phyloP scores from a whole-genome alignment of 177 flowering plant genomes.

The Vitis hybrid region DNA sequence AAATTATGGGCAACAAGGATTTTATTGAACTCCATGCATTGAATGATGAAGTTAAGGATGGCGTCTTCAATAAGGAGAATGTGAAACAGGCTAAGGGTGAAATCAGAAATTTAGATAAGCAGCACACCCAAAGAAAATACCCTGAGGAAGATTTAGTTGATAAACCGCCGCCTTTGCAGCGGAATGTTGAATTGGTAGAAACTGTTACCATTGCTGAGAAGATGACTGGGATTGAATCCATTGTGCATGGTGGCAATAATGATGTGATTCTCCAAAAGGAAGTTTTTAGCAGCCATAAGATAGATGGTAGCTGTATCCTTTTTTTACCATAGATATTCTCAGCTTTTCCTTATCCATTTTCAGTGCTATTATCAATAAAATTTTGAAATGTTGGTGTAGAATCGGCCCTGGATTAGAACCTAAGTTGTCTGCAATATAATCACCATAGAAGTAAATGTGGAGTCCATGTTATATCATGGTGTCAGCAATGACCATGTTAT shows the following conservation, averaged over 20 bases:
- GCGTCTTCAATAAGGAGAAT: conserved; percentile 16
- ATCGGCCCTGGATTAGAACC: too few species aligned
- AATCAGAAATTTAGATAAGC: conserved; percentile 22
- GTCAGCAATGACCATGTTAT: too few species aligned
- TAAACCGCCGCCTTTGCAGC: conserved; percentile 18
- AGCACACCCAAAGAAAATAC: conserved; percentile 13
- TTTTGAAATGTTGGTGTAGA: too few species aligned
- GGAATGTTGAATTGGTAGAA: conserved; percentile 30
- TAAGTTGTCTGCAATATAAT: too few species aligned
- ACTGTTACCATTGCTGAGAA: conserved; percentile 25
- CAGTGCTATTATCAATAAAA: too few species aligned
- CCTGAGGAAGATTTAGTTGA: conserved; percentile 23
- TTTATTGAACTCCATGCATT: conserved; percentile 21
- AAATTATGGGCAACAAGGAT: conserved; percentile 54
- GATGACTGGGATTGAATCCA: conserved; percentile 14
- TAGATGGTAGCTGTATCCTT: conserved; percentile 53
- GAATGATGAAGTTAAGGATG: conserved; percentile 18
- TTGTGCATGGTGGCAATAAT: conserved; percentile 32
- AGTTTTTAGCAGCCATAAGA: conserved; percentile 18
- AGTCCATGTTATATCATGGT: too few species aligned
- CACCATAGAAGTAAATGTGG: too few species aligned
- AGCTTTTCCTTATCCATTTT: too few species aligned
- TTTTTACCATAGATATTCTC: conserved; percentile 11
- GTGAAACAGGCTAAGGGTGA: conserved; percentile 9
- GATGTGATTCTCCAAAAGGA: conserved; percentile 17